phyloP scores from a whole-genome alignment of 1,284 basidiomycete genomes.

The Porphyrellus sp. region DNA sequence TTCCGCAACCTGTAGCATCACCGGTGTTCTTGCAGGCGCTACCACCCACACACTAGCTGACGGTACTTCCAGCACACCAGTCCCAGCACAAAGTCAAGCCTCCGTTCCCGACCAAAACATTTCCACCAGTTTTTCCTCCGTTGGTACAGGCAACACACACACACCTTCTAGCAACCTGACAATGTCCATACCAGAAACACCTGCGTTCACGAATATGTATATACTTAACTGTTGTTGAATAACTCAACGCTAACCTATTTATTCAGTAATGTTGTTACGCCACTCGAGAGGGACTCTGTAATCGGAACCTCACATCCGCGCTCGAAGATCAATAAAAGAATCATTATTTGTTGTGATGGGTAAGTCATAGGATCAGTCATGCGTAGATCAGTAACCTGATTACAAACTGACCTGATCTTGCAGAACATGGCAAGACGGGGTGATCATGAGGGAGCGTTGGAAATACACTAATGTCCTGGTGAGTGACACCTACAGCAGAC shows the following conservation, averaged over 20 bases:
- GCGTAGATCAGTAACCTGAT: neutral
- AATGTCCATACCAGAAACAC: no score
- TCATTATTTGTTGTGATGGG: slow-evolving; percentile 73
- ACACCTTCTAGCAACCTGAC: neutral
- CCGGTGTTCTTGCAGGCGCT: slow-evolving; percentile 32
- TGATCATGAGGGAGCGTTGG: slow-evolving; percentile 47
- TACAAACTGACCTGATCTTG: neutral
- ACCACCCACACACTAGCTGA: slow-evolving; percentile 29
- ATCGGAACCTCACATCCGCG: neutral
- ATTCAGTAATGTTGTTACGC: no score
- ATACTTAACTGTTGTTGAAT: no score
- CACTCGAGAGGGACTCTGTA: neutral
- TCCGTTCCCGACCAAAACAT: slow-evolving; percentile 43
- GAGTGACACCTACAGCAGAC: slow-evolving; percentile 19
- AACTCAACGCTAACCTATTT: no score
- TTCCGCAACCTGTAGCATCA: slow-evolving; percentile 32
- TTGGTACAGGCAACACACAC: slow-evolving; percentile 41
- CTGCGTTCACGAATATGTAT: no score
- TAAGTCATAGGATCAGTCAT: slow-evolving; percentile 28
- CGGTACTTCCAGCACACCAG: slow-evolving; percentile 46
- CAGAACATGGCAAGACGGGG: slow-evolving; percentile 43
- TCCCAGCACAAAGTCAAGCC: slow-evolving; percentile 42
- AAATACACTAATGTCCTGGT: slow-evolving; percentile 65
- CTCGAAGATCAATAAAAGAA: slow-evolving; percentile 46
- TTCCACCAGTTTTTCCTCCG: slow-evolving; percentile 59